Evolutionary conservation across 1,284 basidiomycete species (phyloP).

Genomic region (Apiotrichum porosum): DNA sequence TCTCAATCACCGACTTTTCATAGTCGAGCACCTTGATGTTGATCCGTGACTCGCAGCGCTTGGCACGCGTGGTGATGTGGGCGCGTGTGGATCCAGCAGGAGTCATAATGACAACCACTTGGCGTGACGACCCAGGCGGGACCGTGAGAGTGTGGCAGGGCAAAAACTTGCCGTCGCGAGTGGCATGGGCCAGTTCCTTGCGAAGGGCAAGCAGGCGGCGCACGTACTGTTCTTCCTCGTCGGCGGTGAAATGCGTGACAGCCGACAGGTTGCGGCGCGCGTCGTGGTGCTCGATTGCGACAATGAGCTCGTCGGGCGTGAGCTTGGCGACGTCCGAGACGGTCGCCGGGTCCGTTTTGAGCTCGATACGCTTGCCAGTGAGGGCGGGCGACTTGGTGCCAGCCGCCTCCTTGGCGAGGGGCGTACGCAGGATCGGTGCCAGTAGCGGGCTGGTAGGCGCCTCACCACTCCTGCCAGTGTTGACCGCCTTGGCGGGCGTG

Average conservation of each 20-base stretch:
- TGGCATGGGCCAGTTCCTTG: conserved; percentile 48
- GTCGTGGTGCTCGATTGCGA: conserved; percentile 50
- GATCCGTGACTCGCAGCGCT: conserved; percentile 52
- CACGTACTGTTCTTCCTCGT: conserved; percentile 53
- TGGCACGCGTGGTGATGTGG: conserved; percentile 48
- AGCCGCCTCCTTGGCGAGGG: background rate
- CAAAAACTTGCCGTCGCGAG: conserved; percentile 44
- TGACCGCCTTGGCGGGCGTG: conserved; percentile 8
- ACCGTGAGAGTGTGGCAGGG: conserved; percentile 46
- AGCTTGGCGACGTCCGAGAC: conserved; percentile 43
- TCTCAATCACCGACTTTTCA: conserved; percentile 35
- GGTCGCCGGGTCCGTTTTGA: conserved; percentile 23
- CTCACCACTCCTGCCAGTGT: background rate
- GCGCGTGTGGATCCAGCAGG: conserved; percentile 51
- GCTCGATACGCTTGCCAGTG: conserved; percentile 35
- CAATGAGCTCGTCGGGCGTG: conserved; percentile 49
- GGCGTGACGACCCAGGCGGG: conserved; percentile 37
- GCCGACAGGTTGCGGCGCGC: conserved; percentile 42
- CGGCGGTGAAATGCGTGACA: conserved; percentile 43
- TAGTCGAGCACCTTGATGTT: conserved; percentile 51
- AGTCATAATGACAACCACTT: conserved; percentile 51
- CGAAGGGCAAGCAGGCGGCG: conserved; percentile 48
- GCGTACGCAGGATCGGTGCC: background rate
- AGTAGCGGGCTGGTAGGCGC: background rate
- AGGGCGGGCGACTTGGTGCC: conserved; percentile 35